Conservation (phyloP, 495 filamentous ascomycete species). For the Bryoglossum gracile region DNA sequence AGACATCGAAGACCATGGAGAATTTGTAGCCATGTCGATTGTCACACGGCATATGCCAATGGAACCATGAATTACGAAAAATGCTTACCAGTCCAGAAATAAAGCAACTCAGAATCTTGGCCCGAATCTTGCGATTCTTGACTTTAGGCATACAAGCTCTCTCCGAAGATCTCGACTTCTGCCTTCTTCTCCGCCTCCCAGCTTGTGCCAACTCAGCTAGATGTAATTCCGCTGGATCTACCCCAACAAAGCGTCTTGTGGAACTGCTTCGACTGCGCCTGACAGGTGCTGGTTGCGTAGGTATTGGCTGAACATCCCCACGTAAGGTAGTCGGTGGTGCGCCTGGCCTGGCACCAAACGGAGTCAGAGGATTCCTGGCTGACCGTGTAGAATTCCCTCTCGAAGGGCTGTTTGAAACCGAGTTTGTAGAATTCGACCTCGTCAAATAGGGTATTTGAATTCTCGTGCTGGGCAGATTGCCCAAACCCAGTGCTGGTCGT, state of each 20-base stretch:
- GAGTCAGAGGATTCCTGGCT: constrained; percentile 2
- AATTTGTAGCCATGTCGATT: too few species aligned
- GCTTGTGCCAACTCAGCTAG: constrained; percentile 28
- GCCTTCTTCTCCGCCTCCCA: constrained; percentile 18
- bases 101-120: constrained; percentile 42
- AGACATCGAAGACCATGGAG: too few species aligned
- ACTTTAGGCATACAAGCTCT: constrained; percentile 34
- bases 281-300: too few species aligned
- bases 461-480: constrained; percentile 33
- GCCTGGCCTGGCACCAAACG: constrained; percentile 8
- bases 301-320: too few species aligned
- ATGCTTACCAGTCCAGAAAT: constrained; percentile 43
- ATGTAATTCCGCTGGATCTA: constrained; percentile 30
- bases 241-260: constrained; percentile 30
- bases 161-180: constrained; percentile 6
- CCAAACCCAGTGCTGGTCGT: constrained; percentile 28
- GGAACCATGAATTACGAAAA: too few species aligned
- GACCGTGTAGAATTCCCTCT: constrained; percentile 3
- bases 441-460: constrained; percentile 34
- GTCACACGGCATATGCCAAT: too few species aligned
- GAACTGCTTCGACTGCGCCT: too few species aligned
- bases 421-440: constrained; percentile 7
- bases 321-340: too few species aligned
- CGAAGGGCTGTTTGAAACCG: constrained; percentile 1
- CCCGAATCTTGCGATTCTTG: constrained; percentile 42